Percentiles rank a stretch among this genome's conserved stretches.
phyloP scores from a whole-genome alignment of 371 early-diverging fungal genomes.

The Lichtheimia ornata region DNA sequence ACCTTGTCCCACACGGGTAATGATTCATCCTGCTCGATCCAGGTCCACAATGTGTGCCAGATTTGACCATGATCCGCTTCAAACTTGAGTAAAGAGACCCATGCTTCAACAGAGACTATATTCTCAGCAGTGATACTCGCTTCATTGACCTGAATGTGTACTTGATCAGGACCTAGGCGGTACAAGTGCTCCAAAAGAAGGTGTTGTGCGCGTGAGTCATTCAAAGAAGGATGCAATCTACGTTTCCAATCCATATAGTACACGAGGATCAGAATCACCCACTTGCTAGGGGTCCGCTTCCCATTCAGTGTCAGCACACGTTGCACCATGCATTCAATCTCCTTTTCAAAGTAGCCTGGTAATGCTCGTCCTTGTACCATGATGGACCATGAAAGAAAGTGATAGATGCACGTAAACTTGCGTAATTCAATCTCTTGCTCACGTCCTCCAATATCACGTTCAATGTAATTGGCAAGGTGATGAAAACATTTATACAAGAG shows the following conservation, averaged over 20 bases:
- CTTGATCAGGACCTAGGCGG: neutral
- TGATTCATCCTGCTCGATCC: neutral
- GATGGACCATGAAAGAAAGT: neutral
- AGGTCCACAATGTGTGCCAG: neutral
- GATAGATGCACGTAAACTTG: neutral
- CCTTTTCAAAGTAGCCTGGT: constrained; percentile 1
- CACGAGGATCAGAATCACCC: neutral
- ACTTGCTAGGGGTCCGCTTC: neutral
- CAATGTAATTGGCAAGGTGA: neutral
- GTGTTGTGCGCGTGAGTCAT: neutral
- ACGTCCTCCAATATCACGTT: neutral
- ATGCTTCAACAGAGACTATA: neutral
- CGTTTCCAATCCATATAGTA: constrained; percentile 2
- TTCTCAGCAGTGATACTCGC: neutral
- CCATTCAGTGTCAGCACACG: neutral
- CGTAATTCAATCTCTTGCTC: neutral
- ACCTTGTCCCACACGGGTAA: neutral
- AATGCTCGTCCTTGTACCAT: neutral
- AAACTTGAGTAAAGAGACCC: neutral
- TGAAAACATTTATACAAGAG: neutral
- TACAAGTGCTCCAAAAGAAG: neutral
- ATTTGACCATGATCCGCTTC: neutral
- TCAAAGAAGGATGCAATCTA: neutral
- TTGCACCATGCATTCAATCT: neutral
- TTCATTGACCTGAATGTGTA: neutral